These are phyloP conservation scores for Quercus gilva DNA, from an alignment of 306 rosid genomes.

Conservation along the genomic window DNA sequence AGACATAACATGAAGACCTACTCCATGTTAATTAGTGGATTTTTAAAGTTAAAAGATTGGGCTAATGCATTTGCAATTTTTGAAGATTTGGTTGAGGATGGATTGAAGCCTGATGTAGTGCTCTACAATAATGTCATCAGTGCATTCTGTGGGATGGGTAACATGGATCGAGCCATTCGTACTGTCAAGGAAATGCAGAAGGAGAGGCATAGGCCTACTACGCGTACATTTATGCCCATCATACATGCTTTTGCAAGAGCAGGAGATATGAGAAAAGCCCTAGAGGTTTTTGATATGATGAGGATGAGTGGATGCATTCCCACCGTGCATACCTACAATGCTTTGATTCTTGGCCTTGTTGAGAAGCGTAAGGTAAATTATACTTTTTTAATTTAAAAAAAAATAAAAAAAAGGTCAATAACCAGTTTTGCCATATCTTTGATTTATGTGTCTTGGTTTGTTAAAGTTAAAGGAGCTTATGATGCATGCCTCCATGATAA, in stretches of 20 bases:
- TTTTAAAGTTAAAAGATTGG: constrained; percentile 90
- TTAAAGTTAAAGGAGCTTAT: neutral
- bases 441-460: neutral
- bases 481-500: neutral
- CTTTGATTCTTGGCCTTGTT: constrained; percentile 92
- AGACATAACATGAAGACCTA: constrained; percentile 93
- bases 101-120: constrained; percentile 83
- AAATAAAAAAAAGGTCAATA: neutral
- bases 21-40: constrained; percentile 95
- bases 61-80: constrained; percentile 86
- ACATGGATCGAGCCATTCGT: constrained; percentile 79
- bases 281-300: constrained; percentile 92
- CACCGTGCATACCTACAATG: constrained; percentile 91
- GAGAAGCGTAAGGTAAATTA: constrained; percentile 82
- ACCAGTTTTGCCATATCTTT: neutral
- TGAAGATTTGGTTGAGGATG: constrained; percentile 75
- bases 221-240: constrained; percentile 91
- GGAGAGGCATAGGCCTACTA: constrained; percentile 76
- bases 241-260: constrained; percentile 87
- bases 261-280: constrained; percentile 76
- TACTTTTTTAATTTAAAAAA: neutral
- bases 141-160: constrained; percentile 96
- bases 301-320: constrained; percentile 93
- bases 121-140: constrained; percentile 80
- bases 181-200: constrained; percentile 85